Evolutionary conservation across 805 yeast species (phyloP).

Genomic region (Kodamaea kaohsiungensis): DNA sequence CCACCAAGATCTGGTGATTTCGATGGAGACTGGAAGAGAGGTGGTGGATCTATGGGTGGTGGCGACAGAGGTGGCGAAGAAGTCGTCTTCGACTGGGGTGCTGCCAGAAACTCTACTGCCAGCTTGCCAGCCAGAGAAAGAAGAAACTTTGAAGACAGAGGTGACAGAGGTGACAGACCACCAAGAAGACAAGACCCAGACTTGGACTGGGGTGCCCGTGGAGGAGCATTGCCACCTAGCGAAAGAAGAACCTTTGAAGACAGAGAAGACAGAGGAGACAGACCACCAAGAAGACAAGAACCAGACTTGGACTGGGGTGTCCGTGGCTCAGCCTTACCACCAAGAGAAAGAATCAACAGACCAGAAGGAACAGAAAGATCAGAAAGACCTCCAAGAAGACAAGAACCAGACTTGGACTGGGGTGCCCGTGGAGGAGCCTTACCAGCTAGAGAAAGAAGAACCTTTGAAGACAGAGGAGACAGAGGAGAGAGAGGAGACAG

Average conservation of each 20-base stretch:
- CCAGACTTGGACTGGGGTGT: constrained; percentile 66
- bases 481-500: constrained; percentile 30
- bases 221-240: constrained; percentile 19
- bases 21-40: constrained; percentile 45
- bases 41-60: constrained; percentile 11
- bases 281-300: constrained; percentile 46
- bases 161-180: constrained; percentile 16
- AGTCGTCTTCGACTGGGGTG: constrained; percentile 50
- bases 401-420: constrained; percentile 46
- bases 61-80: constrained; percentile 28
- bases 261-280: constrained; percentile 22
- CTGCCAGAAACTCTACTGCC: constrained; percentile 30
- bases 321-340: constrained; percentile 35
- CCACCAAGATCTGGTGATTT: constrained; percentile 49
- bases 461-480: constrained; percentile 26
- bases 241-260: constrained; percentile 24
- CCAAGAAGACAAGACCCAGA: constrained; percentile 53
- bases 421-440: constrained; percentile 37
- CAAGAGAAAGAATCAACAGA: constrained; percentile 40
- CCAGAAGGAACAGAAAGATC: constrained; percentile 9
- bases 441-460: constrained; percentile 35
- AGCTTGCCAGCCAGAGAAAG: constrained; percentile 32
- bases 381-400: constrained; percentile 30
- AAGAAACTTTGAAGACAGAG: constrained; percentile 14
- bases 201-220: constrained; percentile 60